These are phyloP conservation scores for Crepidotus variabilis DNA, from an alignment of 768 basidiomycete genomes.

Conservation along the genomic window DNA sequence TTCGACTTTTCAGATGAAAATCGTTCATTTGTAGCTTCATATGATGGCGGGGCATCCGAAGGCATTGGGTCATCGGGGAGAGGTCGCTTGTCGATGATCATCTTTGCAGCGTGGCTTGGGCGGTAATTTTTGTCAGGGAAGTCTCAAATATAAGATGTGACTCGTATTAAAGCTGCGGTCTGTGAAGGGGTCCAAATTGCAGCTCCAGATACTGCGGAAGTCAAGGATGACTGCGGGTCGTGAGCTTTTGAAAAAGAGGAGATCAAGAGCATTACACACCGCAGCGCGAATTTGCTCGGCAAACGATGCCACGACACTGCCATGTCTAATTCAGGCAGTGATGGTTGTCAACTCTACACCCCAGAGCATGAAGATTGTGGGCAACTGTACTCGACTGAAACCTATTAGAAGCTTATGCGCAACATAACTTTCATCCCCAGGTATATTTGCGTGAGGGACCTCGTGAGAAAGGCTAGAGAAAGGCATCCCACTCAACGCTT, in stretches of 20 bases:
- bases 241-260: background rate
- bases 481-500: no score
- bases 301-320: background rate
- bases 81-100: conserved; percentile 29
- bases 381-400: no score
- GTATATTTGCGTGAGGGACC: no score
- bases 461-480: no score
- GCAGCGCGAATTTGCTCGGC: background rate
- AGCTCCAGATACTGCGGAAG: background rate
- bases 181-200: background rate
- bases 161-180: background rate
- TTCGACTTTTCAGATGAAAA: background rate
- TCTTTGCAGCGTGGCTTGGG: background rate
- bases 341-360: background rate
- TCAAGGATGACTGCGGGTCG: background rate
- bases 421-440: no score
- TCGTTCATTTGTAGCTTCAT: conserved; percentile 22
- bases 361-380: background rate
- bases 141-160: background rate
- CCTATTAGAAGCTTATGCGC: no score
- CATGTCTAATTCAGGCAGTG: background rate
- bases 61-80: conserved; percentile 36
- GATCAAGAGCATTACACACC: background rate
- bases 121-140: background rate
- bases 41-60: conserved; percentile 36